Percentiles rank a stretch among this genome's conserved stretches.
These are phyloP conservation scores for Aegilops longissima DNA, from an alignment of 176 grass and related monocot genomes.

Conservation along the genomic window DNA sequence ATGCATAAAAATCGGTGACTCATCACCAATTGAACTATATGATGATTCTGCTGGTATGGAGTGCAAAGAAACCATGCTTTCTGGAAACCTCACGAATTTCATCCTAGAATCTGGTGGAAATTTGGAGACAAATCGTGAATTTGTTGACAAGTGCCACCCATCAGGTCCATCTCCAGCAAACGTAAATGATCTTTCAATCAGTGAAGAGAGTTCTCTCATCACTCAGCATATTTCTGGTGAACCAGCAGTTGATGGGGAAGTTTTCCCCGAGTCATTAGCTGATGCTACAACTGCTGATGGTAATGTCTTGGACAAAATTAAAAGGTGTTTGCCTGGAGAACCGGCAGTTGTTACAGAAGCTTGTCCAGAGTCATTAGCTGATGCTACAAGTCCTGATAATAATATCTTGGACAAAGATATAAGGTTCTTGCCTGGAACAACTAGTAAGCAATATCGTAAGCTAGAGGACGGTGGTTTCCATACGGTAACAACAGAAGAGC, in stretches of 20 bases:
- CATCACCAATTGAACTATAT: conserved; percentile 71
- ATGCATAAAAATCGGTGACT: conserved; percentile 78
- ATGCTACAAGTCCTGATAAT: conserved; percentile 31
- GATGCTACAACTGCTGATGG: conserved; percentile 35
- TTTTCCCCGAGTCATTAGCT: conserved; percentile 9
- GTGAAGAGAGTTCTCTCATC: conserved; percentile 34
- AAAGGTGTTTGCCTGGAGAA: conserved; percentile 60
- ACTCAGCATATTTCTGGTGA: conserved; percentile 27
- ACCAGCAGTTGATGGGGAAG: conserved; percentile 25
- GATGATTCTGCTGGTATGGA: conserved; percentile 49
- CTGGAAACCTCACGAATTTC: conserved; percentile 50
- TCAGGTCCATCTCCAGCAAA: conserved; percentile 20
- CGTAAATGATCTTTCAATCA: conserved; percentile 18
- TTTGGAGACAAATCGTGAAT: conserved; percentile 36
- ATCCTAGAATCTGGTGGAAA: conserved; percentile 46
- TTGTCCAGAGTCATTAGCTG: background rate
- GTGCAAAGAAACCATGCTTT: conserved; percentile 34
- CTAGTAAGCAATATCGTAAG: conserved; percentile 50
- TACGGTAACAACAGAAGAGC: conserved; percentile 52
- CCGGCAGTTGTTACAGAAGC: conserved; percentile 15
- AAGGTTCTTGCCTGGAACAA: conserved; percentile 61
- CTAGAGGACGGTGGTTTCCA: conserved; percentile 81
- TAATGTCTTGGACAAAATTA: conserved; percentile 59
- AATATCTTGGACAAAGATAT: conserved; percentile 69
- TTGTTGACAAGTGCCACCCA: conserved; percentile 41